A percentile compares a stretch with the other conserved stretches of the same genome.
Evolutionary conservation across 2,329 filamentous ascomycete species (phyloP).

Genomic region (Paecilomyces sp.): DNA sequence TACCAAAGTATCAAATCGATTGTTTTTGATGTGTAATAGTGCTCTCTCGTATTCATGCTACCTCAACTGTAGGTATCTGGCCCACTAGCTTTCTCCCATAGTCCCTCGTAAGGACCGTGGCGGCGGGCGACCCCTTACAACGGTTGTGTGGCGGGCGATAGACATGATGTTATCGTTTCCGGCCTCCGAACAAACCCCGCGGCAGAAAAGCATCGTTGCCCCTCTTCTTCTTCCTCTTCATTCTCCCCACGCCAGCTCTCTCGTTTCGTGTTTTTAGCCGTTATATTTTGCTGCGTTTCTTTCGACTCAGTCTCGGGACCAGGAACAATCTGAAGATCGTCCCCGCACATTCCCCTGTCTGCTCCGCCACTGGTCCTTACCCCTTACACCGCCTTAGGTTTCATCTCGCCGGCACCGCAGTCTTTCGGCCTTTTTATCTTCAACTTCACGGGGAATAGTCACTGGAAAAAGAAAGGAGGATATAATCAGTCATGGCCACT

Average conservation of each 20-base stretch:
- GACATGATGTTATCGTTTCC: not conserved
- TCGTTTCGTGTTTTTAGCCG: not conserved
- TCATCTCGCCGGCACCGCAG: not conserved
- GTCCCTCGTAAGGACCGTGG: not conserved
- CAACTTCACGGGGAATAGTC: not conserved
- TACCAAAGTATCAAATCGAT: not conserved
- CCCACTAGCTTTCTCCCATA: not conserved
- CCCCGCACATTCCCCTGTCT: not conserved
- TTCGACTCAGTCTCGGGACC: not conserved
- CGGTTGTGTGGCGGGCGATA: not conserved
- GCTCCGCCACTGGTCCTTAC: not conserved
- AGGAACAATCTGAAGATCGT: not conserved
- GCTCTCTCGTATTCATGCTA: not conserved
- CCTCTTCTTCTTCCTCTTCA: not conserved
- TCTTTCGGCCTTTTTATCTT: not conserved
- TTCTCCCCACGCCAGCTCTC: not conserved
- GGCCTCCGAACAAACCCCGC: not conserved
- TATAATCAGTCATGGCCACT: constrained; percentile 29
- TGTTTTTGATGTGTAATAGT: not conserved
- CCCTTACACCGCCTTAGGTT: not conserved
- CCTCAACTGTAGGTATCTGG: not conserved
- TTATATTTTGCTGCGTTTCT: not conserved
- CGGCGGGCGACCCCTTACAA: not conserved
- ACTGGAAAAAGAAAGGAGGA: not conserved
- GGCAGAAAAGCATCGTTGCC: constrained; percentile 1